Percentiles rank a stretch among this genome's conserved stretches.
Evolutionary conservation across 148 eudicot species (phyloP).

Genomic region (Vaccinium darrowii): DNA sequence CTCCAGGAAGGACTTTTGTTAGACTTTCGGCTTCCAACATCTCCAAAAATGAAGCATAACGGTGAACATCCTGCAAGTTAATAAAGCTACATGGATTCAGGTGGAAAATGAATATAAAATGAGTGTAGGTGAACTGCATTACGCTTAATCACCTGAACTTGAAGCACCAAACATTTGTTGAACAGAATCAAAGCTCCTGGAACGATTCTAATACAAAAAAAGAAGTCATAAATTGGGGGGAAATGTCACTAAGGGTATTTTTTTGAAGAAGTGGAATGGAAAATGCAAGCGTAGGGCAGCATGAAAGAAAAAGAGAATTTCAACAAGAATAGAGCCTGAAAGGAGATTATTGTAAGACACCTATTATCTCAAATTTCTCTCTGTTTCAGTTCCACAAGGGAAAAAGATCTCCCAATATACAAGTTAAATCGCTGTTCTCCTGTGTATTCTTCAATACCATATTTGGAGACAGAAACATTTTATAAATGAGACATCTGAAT

Average conservation of each 20-base stretch:
- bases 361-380: not conserved
- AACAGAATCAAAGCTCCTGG: slow-evolving; percentile 64
- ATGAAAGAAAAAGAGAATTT: not conserved
- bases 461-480: not conserved
- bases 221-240: slow-evolving; percentile 12
- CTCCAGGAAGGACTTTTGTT: slow-evolving; percentile 74
- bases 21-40: slow-evolving; percentile 77
- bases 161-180: slow-evolving; percentile 73
- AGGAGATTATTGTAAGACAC: not conserved
- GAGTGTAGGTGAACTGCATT: slow-evolving; percentile 10
- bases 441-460: too few species aligned
- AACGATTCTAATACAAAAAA: slow-evolving; percentile 47
- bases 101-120: slow-evolving; percentile 7
- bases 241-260: not conserved
- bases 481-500: not conserved
- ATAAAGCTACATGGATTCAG: slow-evolving; percentile 7
- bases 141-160: slow-evolving; percentile 59
- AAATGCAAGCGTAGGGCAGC: not conserved
- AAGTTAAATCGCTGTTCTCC: too few species aligned
- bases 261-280: too few species aligned
- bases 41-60: slow-evolving; percentile 66
- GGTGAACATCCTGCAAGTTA: slow-evolving; percentile 53
- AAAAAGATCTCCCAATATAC: not conserved
- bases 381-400: not conserved
- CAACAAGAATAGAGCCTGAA: not conserved